Percentiles rank a stretch among this genome's conserved stretches.
These are phyloP conservation scores for Penicillium maclennaniae DNA, from an alignment of 495 filamentous ascomycete species.

Conservation along the genomic window DNA sequence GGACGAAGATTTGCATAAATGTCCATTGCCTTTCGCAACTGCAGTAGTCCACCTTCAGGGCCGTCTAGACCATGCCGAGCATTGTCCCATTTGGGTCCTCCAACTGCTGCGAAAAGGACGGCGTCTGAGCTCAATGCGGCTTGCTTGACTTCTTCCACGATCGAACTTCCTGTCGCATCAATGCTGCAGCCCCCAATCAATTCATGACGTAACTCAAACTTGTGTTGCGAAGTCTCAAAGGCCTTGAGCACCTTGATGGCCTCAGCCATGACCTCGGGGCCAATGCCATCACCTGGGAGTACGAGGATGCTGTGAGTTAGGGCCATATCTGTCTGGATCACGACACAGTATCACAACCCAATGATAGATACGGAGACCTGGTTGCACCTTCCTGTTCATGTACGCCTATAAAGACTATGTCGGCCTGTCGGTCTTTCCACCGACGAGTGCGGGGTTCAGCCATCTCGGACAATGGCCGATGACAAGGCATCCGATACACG, in stretches of 20 bases:
- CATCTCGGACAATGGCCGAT: slow-evolving; percentile 18
- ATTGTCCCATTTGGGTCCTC: slow-evolving; percentile 49
- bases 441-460: slow-evolving; percentile 19
- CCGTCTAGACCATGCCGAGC: slow-evolving; percentile 39
- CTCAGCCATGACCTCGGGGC: slow-evolving; percentile 52
- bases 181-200: slow-evolving; percentile 48
- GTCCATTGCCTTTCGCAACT: slow-evolving; percentile 45
- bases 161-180: slow-evolving; percentile 41
- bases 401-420: slow-evolving; percentile 4
- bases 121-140: slow-evolving; percentile 40
- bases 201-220: slow-evolving; percentile 42
- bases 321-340: slow-evolving; percentile 6
- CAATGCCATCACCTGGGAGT: slow-evolving; percentile 53
- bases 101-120: slow-evolving; percentile 49
- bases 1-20: slow-evolving; percentile 51
- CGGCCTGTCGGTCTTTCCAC: slow-evolving; percentile 19
- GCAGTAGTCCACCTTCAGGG: slow-evolving; percentile 44
- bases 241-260: slow-evolving; percentile 49
- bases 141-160: slow-evolving; percentile 44
- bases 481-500: slow-evolving; percentile 2
- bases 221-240: slow-evolving; percentile 35
- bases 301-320: slow-evolving; percentile 46
- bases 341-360: neutral
- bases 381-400: neutral
- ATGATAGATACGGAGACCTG: neutral